Evolutionary conservation across 176 grass and related monocot genomes (phyloP).

Genomic region (Echinochloa phyllopogon): DNA sequence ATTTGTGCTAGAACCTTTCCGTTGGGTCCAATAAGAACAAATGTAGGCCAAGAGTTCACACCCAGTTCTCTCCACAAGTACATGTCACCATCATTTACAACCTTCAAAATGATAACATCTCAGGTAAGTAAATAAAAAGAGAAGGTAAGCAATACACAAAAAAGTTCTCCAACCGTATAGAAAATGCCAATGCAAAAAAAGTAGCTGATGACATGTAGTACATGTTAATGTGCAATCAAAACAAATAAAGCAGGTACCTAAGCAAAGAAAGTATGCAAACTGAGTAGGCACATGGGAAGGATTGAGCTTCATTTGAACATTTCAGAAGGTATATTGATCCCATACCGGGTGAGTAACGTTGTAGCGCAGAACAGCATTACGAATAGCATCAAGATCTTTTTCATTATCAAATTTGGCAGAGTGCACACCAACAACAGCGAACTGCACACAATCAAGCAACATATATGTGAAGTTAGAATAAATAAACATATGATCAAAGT

Average conservation of each 20-base stretch:
- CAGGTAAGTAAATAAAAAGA: conserved; percentile 25
- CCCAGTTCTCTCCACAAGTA: conserved; percentile 93
- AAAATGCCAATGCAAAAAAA: conserved; percentile 15
- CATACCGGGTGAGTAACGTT: conserved; percentile 81
- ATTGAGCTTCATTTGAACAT: conserved; percentile 34
- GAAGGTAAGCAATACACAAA: background rate
- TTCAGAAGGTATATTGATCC: conserved; percentile 26
- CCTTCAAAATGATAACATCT: conserved; percentile 58
- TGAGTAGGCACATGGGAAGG: background rate
- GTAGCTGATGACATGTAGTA: background rate
- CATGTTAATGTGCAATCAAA: background rate
- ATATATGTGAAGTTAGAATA: background rate
- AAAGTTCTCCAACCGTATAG: background rate
- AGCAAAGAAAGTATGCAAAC: background rate
- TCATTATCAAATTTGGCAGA: conserved; percentile 99
- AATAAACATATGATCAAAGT: conserved; percentile 14
- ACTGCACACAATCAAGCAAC: conserved; percentile 60
- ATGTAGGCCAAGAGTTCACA: conserved; percentile 95
- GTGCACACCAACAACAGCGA: conserved; percentile 96
- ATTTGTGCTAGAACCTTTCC: conserved; percentile 89
- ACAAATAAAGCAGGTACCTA: background rate
- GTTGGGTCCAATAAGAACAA: conserved; percentile 87
- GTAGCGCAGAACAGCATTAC: conserved; percentile 89
- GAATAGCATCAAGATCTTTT: conserved; percentile 95
- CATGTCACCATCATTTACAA: conserved; percentile 95